Evolutionary conservation across 73 alveolate genomes (phyloP), one percentile per base, ranked within the genome.

Genomic region (Blepharisma stoltei): DNA sequence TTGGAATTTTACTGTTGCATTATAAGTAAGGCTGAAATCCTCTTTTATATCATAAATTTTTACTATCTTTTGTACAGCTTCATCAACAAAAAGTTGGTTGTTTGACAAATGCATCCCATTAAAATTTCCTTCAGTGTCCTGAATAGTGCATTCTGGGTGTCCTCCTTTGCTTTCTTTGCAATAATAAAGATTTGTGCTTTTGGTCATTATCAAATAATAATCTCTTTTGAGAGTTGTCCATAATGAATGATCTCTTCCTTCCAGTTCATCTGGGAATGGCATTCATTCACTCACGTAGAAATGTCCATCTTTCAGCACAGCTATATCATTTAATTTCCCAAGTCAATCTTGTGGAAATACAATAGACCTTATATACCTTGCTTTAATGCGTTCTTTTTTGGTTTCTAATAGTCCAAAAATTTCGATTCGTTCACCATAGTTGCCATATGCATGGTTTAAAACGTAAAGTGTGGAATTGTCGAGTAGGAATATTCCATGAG

Each of bases 271-370:
- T 1, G 73, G 6, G 46, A 60, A 60, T 14, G 73, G 73, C 5
- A 60, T 0, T 38, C 73, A 60, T 25, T 60, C 46, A 25, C 46
- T 60, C 18, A 60, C 46, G 5, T 60, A 60, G 46, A 60, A 60
- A 60, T 60, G 46, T 2, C 18, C 18, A 11, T n/a, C 11, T n/a
- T 60, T 60, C 11, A 60, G 6, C 0, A 60, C 46, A 60, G 73
- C 73, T 0, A 60, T 60, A 18, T 38, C 73, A 60, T 60, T 60
- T 8, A 14, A 60, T 14, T 20, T 60, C 3, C 73, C 73, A 60
- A 14, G 73, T 3, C 23, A 52, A 1, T 52, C 66, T 1, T 52
- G 0, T 52, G 66, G 23, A 20, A 52, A 14, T 4, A 14, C 23
- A 14, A 52, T 52, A 52, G 66, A 11, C 4, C 23, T 52, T 2